Base-by-base conservation (phyloP, 1,284 basidiomycete genomes). In the Hemileia vastatrix region DNA sequence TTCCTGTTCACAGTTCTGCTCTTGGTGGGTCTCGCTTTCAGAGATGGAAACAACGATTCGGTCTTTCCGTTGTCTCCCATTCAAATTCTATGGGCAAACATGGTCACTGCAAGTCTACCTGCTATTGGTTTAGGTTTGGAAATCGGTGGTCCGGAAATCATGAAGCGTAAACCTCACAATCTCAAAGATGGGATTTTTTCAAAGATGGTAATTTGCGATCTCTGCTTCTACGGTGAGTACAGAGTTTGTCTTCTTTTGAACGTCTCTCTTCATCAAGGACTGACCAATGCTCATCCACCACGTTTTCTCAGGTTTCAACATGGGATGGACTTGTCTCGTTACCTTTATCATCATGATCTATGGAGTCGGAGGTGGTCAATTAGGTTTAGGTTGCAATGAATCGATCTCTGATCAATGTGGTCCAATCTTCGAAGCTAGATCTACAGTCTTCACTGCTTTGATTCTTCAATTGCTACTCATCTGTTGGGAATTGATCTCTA, bases 91-190 rank as follows among this genome's bases (percentile, higher is more conserved):
- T 97, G 93, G 91, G 91, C 95, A 75, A 75, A 75, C 58, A 73
- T 75, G 40, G 61, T 74, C 24, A 71, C 71, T 15, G 91, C 94
- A 79, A 93, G 91, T 77, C 80, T 97, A 24, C 94, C 94, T 1
- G 94, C 94, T 2, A 97, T 92, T 19, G 93, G 94, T 0, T 85
- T 98, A 40, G 93, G 93, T 47, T 96, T 97, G 81, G 97, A 98
- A 61, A 63, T 60, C 18, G 67, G 65, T 21, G 68, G 69, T 54
- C 59, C 55, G 31, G 70, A 70, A 43, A 69, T 71, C 58, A 72
- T 72, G 71, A 61, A 64, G 5, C 69, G 69, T 1, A 68, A 67
- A 3, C 70, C 70, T 19, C 68, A 71, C 62, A 67, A 70, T 27
- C 63, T 70, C 36, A 60, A 63, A 24, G 68, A 65, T 2, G 71